Evolutionary conservation across 495 filamentous ascomycete species (phyloP).

Genomic region (Hamigera avellanea): DNA sequence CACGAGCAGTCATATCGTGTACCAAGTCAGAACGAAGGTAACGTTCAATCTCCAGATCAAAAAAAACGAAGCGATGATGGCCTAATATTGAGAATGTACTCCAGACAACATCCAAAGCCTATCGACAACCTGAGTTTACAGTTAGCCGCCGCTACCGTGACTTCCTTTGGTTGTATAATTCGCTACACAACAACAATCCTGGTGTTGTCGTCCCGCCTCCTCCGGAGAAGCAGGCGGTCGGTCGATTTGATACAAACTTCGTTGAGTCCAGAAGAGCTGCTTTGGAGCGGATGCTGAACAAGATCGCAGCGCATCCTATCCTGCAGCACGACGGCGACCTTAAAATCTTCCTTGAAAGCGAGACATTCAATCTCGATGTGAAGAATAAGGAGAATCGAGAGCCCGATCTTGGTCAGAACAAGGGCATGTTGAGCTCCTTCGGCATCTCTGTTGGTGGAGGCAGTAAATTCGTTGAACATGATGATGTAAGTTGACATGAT

Average conservation of each 20-base stretch:
- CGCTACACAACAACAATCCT: conserved; percentile 85
- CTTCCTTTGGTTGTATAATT: conserved; percentile 95
- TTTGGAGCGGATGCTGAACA: conserved; percentile 94
- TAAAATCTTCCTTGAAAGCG: conserved; percentile 94
- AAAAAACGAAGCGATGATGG: too few relatives aligned
- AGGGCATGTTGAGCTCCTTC: conserved; percentile 81
- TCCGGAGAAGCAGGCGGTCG: conserved; percentile 95
- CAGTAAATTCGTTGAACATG: conserved; percentile 90
- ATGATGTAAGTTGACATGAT: conserved; percentile 59
- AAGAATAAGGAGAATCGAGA: conserved; percentile 96
- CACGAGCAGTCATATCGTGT: conserved; percentile 94
- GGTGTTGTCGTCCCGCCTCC: conserved; percentile 92
- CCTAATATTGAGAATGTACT: too few relatives aligned
- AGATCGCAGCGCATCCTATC: conserved; percentile 78
- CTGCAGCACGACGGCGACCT: conserved; percentile 88
- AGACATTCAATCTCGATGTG: conserved; percentile 87
- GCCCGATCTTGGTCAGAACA: conserved; percentile 74
- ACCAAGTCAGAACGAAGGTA: conserved; percentile 90
- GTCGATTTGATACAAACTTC: conserved; percentile 92
- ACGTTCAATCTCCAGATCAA: background rate
- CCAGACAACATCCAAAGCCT: conserved; percentile 91
- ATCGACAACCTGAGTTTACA: conserved; percentile 77
- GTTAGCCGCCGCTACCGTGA: conserved; percentile 91
- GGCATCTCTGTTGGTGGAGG: conserved; percentile 63
- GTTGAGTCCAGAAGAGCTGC: conserved; percentile 85